phyloP scores from a whole-genome alignment of 2,329 filamentous ascomycete species.

The Elsinoe batatas region DNA sequence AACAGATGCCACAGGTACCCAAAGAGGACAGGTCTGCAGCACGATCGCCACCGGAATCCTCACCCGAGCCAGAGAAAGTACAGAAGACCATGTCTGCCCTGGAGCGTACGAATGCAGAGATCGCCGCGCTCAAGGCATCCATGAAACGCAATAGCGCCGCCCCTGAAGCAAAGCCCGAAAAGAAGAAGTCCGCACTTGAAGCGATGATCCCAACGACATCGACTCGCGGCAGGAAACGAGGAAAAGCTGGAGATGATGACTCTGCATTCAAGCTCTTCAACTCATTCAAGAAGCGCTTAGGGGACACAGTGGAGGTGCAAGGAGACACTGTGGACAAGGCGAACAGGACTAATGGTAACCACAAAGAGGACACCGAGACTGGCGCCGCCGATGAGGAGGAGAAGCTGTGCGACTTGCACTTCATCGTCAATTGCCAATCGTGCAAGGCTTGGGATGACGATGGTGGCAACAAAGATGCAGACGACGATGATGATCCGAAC shows the following conservation, averaged over 20 bases:
- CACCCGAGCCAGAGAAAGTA: constrained; percentile 25
- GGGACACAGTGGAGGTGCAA: constrained; percentile 28
- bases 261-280: constrained; percentile 60
- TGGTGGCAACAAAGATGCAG: constrained; percentile 48
- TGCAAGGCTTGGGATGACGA: constrained; percentile 78
- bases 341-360: constrained; percentile 3
- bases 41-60: constrained; percentile 10
- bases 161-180: constrained; percentile 40
- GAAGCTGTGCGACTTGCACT: constrained; percentile 81
- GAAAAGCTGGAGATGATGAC: constrained; percentile 38
- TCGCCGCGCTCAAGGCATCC: constrained; percentile 68
- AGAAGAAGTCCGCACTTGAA: constrained; percentile 59
- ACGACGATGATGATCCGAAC: constrained; percentile 44
- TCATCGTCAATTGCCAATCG: constrained; percentile 89
- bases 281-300: constrained; percentile 70
- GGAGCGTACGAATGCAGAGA: constrained; percentile 67
- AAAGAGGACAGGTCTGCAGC: background rate
- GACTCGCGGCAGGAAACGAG: constrained; percentile 60
- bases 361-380: background rate
- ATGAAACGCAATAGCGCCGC: constrained; percentile 54
- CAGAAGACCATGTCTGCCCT: constrained; percentile 29
- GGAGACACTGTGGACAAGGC: background rate
- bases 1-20: constrained; percentile 16
- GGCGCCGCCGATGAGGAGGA: constrained; percentile 55
- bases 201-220: constrained; percentile 64